A percentile compares a stretch with the other conserved stretches of the same genome.
Conservation (phyloP, 805 yeast genomes). For the Candida germanica region DNA sequence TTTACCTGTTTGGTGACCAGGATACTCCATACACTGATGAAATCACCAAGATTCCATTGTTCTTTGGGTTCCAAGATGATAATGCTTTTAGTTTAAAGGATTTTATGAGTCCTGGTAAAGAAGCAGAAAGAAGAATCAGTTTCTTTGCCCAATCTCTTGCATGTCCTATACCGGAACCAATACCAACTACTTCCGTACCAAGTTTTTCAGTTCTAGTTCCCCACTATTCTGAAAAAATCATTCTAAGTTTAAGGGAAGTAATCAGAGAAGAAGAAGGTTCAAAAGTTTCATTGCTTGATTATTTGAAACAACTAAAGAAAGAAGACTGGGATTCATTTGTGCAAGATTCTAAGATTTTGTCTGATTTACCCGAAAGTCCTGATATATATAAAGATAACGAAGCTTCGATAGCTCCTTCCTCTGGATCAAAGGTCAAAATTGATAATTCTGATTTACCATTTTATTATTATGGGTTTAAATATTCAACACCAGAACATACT, state of each 20-base stretch:
- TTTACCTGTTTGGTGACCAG: conserved; percentile 19
- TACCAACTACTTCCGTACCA: conserved; percentile 47
- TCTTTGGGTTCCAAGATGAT: conserved; percentile 50
- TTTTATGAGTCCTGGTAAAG: conserved; percentile 43
- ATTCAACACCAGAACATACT: conserved; percentile 59
- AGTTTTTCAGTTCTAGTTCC: conserved; percentile 50
- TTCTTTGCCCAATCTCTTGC: conserved; percentile 55
- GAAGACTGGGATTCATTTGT: conserved; percentile 82
- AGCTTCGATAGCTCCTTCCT: background rate
- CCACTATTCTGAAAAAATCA: conserved; percentile 50
- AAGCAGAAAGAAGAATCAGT: conserved; percentile 50
- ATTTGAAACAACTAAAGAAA: conserved; percentile 67
- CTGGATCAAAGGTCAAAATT: background rate
- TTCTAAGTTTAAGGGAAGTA: conserved; percentile 43
- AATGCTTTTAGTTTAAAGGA: conserved; percentile 32
- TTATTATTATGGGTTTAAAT: conserved; percentile 69
- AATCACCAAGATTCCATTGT: conserved; percentile 38
- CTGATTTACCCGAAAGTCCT: conserved; percentile 1
- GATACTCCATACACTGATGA: conserved; percentile 1
- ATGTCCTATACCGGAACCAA: conserved; percentile 46
- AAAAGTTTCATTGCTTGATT: conserved; percentile 65
- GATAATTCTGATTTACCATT: conserved; percentile 61
- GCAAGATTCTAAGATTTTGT: conserved; percentile 58
- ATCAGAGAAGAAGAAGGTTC: conserved; percentile 45
- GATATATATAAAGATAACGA: background rate